These are phyloP conservation scores for Mycena olivaceomarginata DNA, from an alignment of 768 basidiomycete species.

Conservation along the genomic window DNA sequence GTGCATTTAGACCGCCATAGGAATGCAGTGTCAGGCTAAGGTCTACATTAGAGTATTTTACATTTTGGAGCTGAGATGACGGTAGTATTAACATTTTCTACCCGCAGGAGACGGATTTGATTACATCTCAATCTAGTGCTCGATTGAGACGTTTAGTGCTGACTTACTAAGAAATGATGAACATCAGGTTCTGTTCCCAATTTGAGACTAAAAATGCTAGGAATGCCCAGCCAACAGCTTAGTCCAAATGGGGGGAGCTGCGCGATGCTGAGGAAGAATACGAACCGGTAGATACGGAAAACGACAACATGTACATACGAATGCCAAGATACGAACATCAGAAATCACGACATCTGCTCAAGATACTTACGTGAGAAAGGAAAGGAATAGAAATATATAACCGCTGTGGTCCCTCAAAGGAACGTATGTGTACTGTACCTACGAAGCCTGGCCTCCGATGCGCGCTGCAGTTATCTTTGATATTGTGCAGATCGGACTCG, in stretches of 20 bases:
- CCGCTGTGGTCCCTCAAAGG: constrained; percentile 17
- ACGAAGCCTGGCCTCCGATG: constrained; percentile 14
- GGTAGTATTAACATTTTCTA: constrained; percentile 1
- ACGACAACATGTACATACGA: constrained; percentile 18
- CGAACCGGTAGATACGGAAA: constrained; percentile 19
- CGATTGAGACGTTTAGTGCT: too few species aligned
- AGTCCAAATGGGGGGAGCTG: constrained; percentile 5
- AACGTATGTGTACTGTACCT: constrained; percentile 3
- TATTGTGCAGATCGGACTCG: constrained; percentile 20
- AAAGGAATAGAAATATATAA: constrained; percentile 14
- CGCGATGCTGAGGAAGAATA: constrained; percentile 10
- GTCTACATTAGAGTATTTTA: too few species aligned
- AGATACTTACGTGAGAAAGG: constrained; percentile 12
- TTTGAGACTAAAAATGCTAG: neutral
- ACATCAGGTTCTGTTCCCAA: neutral
- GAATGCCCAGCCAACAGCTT: constrained; percentile 17
- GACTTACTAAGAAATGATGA: too few species aligned
- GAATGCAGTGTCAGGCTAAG: too few species aligned
- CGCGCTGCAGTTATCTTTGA: constrained; percentile 15
- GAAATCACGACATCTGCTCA: constrained; percentile 11
- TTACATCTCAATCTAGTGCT: neutral
- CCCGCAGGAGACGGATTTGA: neutral
- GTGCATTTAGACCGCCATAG: too few species aligned
- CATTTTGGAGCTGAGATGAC: neutral
- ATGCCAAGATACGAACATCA: constrained; percentile 10